phyloP scores from a whole-genome alignment of 345 rosid genomes.

The Lagerstroemia speciosa region DNA sequence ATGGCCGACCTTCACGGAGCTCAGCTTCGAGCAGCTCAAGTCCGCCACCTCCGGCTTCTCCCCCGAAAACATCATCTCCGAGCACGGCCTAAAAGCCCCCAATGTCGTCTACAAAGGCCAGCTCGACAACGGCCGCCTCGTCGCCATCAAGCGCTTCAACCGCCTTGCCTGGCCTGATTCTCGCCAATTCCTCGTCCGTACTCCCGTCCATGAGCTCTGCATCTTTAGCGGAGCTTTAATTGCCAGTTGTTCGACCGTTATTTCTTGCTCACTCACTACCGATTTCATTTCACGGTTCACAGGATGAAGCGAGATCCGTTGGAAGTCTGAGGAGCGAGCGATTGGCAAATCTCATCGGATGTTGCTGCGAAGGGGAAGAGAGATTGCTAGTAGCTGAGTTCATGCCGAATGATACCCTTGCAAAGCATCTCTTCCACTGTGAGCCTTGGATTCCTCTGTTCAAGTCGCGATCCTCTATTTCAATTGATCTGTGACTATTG shows the following conservation, averaged over 20 bases:
- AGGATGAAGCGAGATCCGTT: slow-evolving; percentile 92
- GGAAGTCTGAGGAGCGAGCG: slow-evolving; percentile 83
- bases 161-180: slow-evolving; percentile 90
- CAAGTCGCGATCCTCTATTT: too few relatives aligned
- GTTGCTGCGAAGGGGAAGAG: slow-evolving; percentile 87
- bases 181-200: slow-evolving; percentile 81
- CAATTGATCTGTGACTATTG: neutral
- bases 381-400: slow-evolving; percentile 91
- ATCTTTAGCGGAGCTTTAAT: neutral
- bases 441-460: slow-evolving; percentile 11
- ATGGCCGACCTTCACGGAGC: slow-evolving; percentile 71
- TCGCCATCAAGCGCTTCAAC: slow-evolving; percentile 89
- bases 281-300: slow-evolving; percentile 1
- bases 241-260: neutral
- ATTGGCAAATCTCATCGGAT: slow-evolving; percentile 77
- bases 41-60: slow-evolving; percentile 72
- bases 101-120: slow-evolving; percentile 84
- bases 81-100: slow-evolving; percentile 95
- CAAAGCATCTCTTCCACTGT: slow-evolving; percentile 97
- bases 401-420: slow-evolving; percentile 88
- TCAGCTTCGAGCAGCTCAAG: slow-evolving; percentile 62
- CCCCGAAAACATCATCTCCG: slow-evolving; percentile 81
- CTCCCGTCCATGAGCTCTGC: neutral
- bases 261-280: neutral
- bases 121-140: slow-evolving; percentile 56